These are phyloP conservation scores for Eucalyptus lansdowneana DNA, from an alignment of 345 rosid species.

Conservation along the genomic window DNA sequence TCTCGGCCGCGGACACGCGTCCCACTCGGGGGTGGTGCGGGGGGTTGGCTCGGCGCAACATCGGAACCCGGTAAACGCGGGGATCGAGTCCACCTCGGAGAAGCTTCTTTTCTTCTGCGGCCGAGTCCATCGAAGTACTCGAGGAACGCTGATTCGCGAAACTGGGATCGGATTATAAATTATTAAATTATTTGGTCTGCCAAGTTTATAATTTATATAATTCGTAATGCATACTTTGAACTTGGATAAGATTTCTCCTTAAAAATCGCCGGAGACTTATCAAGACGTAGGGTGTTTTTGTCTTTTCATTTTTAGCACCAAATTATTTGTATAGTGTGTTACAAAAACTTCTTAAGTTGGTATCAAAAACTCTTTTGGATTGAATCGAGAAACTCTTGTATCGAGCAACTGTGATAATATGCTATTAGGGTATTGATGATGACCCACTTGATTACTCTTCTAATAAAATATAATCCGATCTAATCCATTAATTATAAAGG, in stretches of 20 bases:
- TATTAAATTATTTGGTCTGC: neutral
- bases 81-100: neutral
- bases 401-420: neutral
- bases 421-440: neutral
- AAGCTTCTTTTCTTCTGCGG: neutral
- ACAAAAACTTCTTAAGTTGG: too few species aligned
- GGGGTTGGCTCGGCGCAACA: neutral
- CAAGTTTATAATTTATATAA: neutral
- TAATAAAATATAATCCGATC: too few species aligned
- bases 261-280: neutral
- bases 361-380: neutral
- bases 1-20: neutral
- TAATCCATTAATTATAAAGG: too few species aligned
- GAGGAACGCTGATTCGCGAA: neutral
- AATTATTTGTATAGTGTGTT: rapidly evolving
- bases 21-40: neutral
- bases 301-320: too few species aligned
- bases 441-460: neutral
- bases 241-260: neutral
- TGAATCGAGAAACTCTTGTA: rapidly evolving
- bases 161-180: neutral
- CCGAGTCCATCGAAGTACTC: neutral
- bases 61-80: neutral
- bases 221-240: neutral
- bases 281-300: too few species aligned